Conservation (phyloP, 106 monocot species). For the Acanthochlamys bracteata region DNA sequence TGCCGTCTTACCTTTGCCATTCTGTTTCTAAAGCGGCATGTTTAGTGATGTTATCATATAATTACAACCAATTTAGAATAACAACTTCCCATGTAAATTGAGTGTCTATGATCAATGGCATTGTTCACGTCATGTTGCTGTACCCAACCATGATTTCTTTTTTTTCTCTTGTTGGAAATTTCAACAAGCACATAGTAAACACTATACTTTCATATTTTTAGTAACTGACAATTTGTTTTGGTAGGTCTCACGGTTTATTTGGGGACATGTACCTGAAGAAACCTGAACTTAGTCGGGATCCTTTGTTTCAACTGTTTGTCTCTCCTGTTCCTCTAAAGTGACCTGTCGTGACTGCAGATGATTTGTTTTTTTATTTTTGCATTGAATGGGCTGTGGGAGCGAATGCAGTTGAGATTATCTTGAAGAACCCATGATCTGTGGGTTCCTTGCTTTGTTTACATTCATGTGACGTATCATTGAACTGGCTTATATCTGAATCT, state of each 20-base stretch:
- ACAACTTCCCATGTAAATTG: too few species aligned
- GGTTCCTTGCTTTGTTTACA: not conserved
- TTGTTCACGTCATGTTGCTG: too few species aligned
- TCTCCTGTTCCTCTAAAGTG: slow-evolving; percentile 23
- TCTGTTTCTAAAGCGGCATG: too few species aligned
- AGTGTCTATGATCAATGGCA: too few species aligned
- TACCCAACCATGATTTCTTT: too few species aligned
- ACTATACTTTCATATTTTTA: not conserved
- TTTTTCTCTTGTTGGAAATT: too few species aligned
- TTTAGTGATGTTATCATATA: too few species aligned
- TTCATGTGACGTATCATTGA: not conserved
- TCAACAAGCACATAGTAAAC: too few species aligned
- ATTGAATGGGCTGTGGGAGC: slow-evolving; percentile 42
- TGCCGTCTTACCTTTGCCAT: too few species aligned
- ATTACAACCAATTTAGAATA: too few species aligned
- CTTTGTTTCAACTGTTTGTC: slow-evolving; percentile 29
- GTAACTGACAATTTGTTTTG: not conserved
- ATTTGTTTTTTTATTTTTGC: slow-evolving; percentile 41
- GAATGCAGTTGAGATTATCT: slow-evolving; percentile 32
- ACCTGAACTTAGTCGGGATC: slow-evolving; percentile 31
- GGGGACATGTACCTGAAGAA: slow-evolving; percentile 44
- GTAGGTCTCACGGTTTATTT: slow-evolving; percentile 40
- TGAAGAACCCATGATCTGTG: slow-evolving; percentile 27
- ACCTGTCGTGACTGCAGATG: slow-evolving; percentile 34
- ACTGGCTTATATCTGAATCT: not conserved